Evolutionary conservation across 495 filamentous ascomycete species (phyloP), one percentile per base, ranked within the genome.

Genomic region (Daldinia loculata): DNA sequence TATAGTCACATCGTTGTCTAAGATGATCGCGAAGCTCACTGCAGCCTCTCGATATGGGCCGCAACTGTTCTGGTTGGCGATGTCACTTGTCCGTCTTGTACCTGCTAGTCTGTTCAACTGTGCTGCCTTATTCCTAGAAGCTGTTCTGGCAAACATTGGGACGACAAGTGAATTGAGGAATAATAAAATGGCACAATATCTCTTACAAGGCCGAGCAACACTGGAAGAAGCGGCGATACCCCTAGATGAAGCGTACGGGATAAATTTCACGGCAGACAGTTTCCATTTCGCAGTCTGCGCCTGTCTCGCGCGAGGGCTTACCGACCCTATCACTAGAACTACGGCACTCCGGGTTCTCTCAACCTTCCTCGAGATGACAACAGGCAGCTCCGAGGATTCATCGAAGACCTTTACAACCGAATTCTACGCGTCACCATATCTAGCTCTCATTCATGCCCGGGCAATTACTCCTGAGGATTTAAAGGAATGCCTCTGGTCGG

Each of bases 61-160:
- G n/a, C 89, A 91, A 72, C 80, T 91, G 4, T 91, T 91, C 74
- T 91, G 89, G 89, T 78, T 91, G 19, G 89, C 87, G 24, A 83
- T 90, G 70, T 88, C 88, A 19, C 79, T 91, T n/a, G 81, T 90
- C 52, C 82, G 88, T 8, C 81, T 89, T 4, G 86, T 90, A 32
- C 86, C 87, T 12, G 72, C 61, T n/a, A 80, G 75, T 64, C 76
- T 88, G 17, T 90, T 89, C 76, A 90, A 88, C 75, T 89, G 85
- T 76, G 83, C 89, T 0, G 87, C 87, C 14, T 77, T 82, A 27
- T 85, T 91, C 55, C 78, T 91, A n/a, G 89, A 89, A 65, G 81
- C 87, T 17, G 87, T 89, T 2, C 66, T 90, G 29, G 81, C 81
- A 38, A 89, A 88, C 43, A 88, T 91, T 62, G 82, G 83, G 56